Evolutionary conservation across 805 yeast genomes (phyloP).

Genomic region (Zygoascus tannicola): DNA sequence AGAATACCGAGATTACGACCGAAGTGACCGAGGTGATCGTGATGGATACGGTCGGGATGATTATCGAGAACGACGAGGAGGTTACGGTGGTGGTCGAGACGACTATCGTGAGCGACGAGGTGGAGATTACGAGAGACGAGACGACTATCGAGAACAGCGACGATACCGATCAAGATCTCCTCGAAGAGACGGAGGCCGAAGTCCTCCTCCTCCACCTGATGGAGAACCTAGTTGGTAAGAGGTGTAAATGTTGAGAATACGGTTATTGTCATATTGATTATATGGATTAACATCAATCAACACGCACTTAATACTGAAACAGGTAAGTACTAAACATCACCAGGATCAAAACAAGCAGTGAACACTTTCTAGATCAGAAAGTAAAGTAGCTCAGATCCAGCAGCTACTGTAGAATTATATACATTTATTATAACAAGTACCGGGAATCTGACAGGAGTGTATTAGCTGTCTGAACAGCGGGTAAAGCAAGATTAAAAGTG

Average conservation of each 20-base stretch:
- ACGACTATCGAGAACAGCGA: constrained; percentile 12
- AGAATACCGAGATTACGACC: constrained; percentile 19
- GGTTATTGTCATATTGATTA: too few relatives aligned
- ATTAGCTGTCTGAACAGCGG: too few relatives aligned
- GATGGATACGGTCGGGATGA: constrained; percentile 11
- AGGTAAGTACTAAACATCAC: too few relatives aligned
- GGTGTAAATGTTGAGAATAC: too few relatives aligned
- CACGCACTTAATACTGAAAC: too few relatives aligned
- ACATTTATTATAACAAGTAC: background rate
- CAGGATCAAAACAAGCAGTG: too few relatives aligned
- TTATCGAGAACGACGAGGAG: constrained; percentile 13
- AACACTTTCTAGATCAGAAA: background rate
- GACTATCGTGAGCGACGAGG: constrained; percentile 12
- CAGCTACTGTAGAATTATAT: background rate
- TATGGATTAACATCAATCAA: too few relatives aligned
- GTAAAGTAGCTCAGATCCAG: background rate
- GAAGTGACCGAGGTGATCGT: constrained; percentile 38
- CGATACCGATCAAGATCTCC: constrained; percentile 11
- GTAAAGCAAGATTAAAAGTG: too few relatives aligned
- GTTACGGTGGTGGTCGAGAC: constrained; percentile 13
- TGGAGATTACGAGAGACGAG: constrained; percentile 13
- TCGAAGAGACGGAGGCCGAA: constrained; percentile 1
- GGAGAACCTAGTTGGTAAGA: constrained; percentile 4
- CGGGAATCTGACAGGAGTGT: too few relatives aligned
- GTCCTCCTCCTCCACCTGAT: constrained; percentile 3